Evolutionary conservation across 441 rosid genomes (phyloP), one percentile per base, ranked within the genome.

Genomic region (Omphalea diandra): DNA sequence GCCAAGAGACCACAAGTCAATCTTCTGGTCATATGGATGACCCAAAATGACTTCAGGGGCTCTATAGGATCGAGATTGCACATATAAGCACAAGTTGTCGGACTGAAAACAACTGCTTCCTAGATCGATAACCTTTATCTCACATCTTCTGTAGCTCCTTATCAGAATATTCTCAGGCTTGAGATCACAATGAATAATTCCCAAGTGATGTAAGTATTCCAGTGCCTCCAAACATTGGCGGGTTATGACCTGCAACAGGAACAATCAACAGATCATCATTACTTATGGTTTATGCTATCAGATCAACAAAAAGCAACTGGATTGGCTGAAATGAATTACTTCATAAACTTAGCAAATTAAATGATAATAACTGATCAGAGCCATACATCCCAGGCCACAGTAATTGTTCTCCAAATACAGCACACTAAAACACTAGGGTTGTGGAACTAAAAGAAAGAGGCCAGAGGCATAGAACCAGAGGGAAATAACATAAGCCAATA

Each of bases 1-100:
- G 38, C 99, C 97, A 3, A 94, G 87, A 65, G 99, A 94, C 99
- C 97, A 94, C n/a, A 94, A 47, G 80, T 94, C 99, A 17, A 94
- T 91, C 84, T 87, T 94, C 69, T 92, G 84, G 59, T 91, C 89
- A 63, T 92, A 94, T 0, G 99, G 89, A 69, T 90, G 91, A 56
- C 99, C 99, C 2, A 90, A 83, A 69, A 92, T 94, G 73, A 94
- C 99, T 86, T 94, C 97, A 0, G 99, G 99, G 60, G 99, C 97
- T 86, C 97, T 83, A 56, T 94, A 94, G 44, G 99, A 94, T 56
- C 97, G 97, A 5, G 99, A 92, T 73, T 90, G 99, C 50, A 90
- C 97, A 33, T 94, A 94, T 46, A 89, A 77, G 64, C 97, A 88
- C 70, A 94, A 76, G 83, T 80, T 87, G 76, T 94, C 98, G 0